phyloP scores from a whole-genome alignment of 2,329 filamentous ascomycete species.

The Coleophoma cylindrospora region DNA sequence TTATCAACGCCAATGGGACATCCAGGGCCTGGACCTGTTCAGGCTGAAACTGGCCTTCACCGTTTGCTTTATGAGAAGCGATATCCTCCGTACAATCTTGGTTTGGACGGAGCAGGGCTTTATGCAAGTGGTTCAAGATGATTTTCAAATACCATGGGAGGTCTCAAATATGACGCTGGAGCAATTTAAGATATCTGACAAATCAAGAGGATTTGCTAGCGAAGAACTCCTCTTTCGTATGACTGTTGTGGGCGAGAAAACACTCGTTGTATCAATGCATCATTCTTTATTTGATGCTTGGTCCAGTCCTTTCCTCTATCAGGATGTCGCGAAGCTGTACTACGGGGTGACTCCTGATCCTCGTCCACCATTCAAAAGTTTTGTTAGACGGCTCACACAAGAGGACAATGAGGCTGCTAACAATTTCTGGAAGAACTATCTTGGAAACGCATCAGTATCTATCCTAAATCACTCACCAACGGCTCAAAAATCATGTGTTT shows the following conservation, averaged over 20 bases:
- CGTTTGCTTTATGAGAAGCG: background rate
- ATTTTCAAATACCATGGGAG: background rate
- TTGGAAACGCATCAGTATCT: no score
- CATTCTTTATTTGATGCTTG: no score
- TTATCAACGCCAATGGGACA: constrained; percentile 8
- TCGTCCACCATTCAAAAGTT: no score
- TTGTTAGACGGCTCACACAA: no score
- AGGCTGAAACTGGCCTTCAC: background rate
- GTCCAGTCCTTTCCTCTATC: no score
- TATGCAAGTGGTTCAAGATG: background rate
- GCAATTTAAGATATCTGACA: background rate
- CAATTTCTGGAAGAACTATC: no score
- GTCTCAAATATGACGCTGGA: background rate
- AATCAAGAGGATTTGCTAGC: background rate
- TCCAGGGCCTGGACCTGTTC: background rate
- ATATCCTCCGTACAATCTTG: background rate
- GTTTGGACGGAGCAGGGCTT: background rate
- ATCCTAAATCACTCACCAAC: no score
- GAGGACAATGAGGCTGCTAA: no score
- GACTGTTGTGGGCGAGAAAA: background rate
- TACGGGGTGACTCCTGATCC: no score
- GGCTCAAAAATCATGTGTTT: background rate
- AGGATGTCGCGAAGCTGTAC: no score
- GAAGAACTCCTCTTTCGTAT: background rate
- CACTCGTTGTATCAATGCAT: no score